These are phyloP conservation scores for Pythium diclinum DNA, from an alignment of 352 stramenopile species.

Conservation along the genomic window DNA sequence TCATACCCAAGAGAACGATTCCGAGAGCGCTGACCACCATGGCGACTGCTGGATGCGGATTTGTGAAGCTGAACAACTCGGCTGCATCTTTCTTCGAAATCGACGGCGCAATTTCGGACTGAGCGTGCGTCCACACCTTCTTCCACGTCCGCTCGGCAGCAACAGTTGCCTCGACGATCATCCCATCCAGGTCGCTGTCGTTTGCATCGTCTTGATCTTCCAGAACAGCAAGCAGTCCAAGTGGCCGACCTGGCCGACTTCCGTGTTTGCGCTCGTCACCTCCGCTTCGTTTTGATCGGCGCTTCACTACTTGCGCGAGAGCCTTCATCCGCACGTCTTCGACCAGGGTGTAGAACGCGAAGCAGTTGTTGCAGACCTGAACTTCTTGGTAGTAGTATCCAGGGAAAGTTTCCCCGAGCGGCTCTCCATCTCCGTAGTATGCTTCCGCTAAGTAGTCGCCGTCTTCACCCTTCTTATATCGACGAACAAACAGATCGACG, in stretches of 20 bases:
- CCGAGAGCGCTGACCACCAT: conserved; percentile 72
- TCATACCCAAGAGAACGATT: conserved; percentile 45
- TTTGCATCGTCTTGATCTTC: conserved; percentile 19
- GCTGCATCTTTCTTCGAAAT: conserved; percentile 70
- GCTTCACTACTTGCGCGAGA: conserved; percentile 36
- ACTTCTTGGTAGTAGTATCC: conserved; percentile 85
- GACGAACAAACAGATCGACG: conserved; percentile 73
- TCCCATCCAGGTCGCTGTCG: background rate
- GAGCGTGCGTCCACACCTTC: conserved; percentile 36
- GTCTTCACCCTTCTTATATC: conserved; percentile 72
- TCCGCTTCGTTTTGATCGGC: conserved; percentile 3
- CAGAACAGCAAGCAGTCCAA: background rate
- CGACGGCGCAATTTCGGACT: conserved; percentile 1
- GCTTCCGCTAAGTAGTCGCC: conserved; percentile 71
- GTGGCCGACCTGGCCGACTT: background rate
- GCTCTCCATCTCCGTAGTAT: conserved; percentile 75
- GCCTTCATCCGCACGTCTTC: conserved; percentile 73
- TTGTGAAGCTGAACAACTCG: conserved; percentile 80
- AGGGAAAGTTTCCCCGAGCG: conserved; percentile 67
- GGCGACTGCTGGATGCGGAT: conserved; percentile 65
- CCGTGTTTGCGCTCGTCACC: conserved; percentile 6
- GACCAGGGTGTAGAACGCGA: conserved; percentile 74
- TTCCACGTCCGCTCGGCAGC: conserved; percentile 32
- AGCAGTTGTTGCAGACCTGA: conserved; percentile 76
- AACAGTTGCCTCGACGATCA: background rate